Evolutionary conservation across 176 grass and related monocot species (phyloP).

Genomic region (Olyra latifolia): DNA sequence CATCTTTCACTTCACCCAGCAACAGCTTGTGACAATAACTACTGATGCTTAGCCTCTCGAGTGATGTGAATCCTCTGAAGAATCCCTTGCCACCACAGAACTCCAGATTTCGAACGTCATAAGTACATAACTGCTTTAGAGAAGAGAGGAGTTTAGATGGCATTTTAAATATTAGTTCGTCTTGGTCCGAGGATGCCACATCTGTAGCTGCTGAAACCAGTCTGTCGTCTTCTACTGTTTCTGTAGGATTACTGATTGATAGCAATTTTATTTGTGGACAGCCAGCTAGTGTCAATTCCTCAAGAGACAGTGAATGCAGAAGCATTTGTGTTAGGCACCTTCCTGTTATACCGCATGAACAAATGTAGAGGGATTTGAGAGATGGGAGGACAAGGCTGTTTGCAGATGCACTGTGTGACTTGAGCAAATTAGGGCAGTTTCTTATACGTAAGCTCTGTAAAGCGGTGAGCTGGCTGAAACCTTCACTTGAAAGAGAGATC

Average conservation of each 20-base stretch:
- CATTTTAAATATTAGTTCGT: not conserved
- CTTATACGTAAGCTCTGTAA: not conserved
- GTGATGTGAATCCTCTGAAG: not conserved
- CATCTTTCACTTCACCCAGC: conserved; percentile 1
- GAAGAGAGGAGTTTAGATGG: not conserved
- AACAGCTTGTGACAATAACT: not conserved
- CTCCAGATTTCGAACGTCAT: not conserved
- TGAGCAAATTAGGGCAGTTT: conserved; percentile 2
- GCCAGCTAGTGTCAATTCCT: accelerated
- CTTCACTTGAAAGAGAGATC: not conserved
- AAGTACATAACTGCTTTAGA: not conserved
- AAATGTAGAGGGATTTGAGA: not conserved
- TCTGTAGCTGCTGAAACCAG: not conserved
- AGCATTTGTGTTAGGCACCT: not conserved
- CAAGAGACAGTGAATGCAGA: not conserved
- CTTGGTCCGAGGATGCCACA: not conserved
- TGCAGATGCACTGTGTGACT: not conserved
- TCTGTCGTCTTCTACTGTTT: not conserved
- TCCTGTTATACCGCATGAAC: not conserved
- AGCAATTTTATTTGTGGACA: not conserved
- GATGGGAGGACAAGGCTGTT: not conserved
- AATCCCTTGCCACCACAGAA: not conserved
- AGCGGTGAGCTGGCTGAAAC: not conserved
- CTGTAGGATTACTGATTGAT: not conserved
- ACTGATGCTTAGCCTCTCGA: accelerated